phyloP scores from a whole-genome alignment of 139 green algal genomes.

The Asterochloris sp. region DNA sequence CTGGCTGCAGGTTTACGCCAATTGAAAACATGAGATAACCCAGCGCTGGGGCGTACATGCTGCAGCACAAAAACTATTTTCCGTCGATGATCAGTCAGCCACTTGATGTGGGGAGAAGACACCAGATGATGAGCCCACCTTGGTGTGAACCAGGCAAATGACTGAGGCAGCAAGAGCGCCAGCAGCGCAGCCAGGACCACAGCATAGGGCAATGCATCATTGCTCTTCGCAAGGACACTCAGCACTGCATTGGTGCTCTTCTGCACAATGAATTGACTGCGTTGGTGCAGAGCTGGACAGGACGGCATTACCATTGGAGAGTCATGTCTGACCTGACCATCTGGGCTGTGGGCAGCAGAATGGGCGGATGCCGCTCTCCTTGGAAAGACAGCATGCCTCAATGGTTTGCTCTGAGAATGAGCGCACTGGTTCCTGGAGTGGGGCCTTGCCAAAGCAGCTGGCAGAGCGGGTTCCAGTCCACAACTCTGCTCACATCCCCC shows the following conservation, averaged over 20 bases:
- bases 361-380: too few relatives aligned
- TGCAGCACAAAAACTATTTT: neutral
- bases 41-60: constrained; percentile 24
- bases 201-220: constrained; percentile 3
- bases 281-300: too few relatives aligned
- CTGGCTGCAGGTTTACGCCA: constrained; percentile 27
- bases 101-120: too few relatives aligned
- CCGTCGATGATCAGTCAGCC: neutral
- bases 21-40: constrained; percentile 43
- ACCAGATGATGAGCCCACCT: neutral
- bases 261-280: neutral
- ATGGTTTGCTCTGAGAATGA: too few relatives aligned
- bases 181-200: constrained; percentile 3
- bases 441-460: too few relatives aligned
- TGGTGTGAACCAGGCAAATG: constrained; percentile 23
- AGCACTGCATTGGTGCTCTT: neutral
- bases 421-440: too few relatives aligned
- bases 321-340: too few relatives aligned
- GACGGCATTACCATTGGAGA: too few relatives aligned
- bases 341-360: too few relatives aligned
- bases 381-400: too few relatives aligned
- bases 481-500: too few relatives aligned
- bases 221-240: constrained; percentile 1
- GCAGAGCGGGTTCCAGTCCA: too few relatives aligned
- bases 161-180: neutral